These are phyloP conservation scores for Chrysopogon serrulatus DNA, from an alignment of 176 grass and related monocot genomes.

Conservation along the genomic window DNA sequence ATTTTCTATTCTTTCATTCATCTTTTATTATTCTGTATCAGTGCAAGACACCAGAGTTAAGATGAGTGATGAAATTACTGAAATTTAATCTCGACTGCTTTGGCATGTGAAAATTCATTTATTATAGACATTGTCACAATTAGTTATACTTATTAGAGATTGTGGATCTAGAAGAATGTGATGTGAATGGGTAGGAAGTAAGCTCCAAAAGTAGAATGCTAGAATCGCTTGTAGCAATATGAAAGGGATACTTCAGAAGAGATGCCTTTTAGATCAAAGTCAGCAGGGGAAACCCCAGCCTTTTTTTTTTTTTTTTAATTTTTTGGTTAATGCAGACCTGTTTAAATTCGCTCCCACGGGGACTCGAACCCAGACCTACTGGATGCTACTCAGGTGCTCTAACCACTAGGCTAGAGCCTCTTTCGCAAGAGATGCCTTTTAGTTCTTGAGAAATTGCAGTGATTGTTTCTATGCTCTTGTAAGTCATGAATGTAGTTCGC, in stretches of 20 bases:
- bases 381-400: too few species aligned
- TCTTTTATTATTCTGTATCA: background rate
- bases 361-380: too few species aligned
- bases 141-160: background rate
- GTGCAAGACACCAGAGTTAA: conserved; percentile 3
- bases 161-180: too few species aligned
- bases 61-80: background rate
- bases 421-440: background rate
- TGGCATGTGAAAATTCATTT: background rate
- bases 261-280: background rate
- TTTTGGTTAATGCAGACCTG: too few species aligned
- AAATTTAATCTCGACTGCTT: background rate
- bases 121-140: background rate
- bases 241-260: background rate
- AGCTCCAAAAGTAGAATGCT: conserved; percentile 2
- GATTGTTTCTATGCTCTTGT: background rate
- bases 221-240: conserved; percentile 1
- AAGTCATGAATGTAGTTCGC: background rate
- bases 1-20: background rate
- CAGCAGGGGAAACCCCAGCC: too few species aligned
- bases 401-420: too few species aligned
- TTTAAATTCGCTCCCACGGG: too few species aligned
- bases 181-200: background rate
- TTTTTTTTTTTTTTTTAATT: too few species aligned
- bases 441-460: background rate